Evolutionary conservation across 2,329 filamentous ascomycete species (phyloP), one percentile per base, ranked within the genome.

Genomic region (Penicillium concentricum): DNA sequence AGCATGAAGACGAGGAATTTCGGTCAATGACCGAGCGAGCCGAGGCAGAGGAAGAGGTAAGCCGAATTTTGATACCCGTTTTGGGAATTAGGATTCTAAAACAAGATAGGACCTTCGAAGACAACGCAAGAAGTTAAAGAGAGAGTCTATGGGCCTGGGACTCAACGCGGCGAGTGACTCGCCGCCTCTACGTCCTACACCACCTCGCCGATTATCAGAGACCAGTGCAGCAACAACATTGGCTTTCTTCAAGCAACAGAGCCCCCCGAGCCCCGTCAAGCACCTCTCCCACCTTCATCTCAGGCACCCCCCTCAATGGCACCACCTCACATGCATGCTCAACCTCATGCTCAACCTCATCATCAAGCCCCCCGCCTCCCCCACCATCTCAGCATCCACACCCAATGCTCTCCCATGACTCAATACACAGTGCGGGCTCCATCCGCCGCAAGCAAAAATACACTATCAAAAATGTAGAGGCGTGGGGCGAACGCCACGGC

Each of bases 191-290:
- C 70, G 71, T 34, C 72, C 72, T 32, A 72, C 72, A 50, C 69
- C 71, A 53, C 70, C 73, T 20, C 72, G 73, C 54, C 73, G 73
- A 28, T 58, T 76, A 43, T 76, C 73, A 42, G 73, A 76, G 61
- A 76, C 73, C 44, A 76, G 73, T 60, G 73, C 73, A 28, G 73
- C 73, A 18, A 76, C 73, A 8, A 75, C 73, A 28, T 61, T 76
- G 53, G 73, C 73, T 16, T 75, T 75, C 48, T 75, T 76, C 63
- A 75, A 76, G 58, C 73, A 76, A 51, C 73, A 76, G 57, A 74
- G 67, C n/a, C 73, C 73, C 72, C 70, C 18, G 73, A 76, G 52
- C 71, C 72, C 45, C 71, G 71, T 32, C 67, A 67, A 47, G 61
- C 64, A 37, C 66, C 65, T 28, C 59, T 68, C 32, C 68, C 67